These are phyloP conservation scores for Digitaria exilis DNA, from an alignment of 202 grass and related monocot species.

Conservation along the genomic window DNA sequence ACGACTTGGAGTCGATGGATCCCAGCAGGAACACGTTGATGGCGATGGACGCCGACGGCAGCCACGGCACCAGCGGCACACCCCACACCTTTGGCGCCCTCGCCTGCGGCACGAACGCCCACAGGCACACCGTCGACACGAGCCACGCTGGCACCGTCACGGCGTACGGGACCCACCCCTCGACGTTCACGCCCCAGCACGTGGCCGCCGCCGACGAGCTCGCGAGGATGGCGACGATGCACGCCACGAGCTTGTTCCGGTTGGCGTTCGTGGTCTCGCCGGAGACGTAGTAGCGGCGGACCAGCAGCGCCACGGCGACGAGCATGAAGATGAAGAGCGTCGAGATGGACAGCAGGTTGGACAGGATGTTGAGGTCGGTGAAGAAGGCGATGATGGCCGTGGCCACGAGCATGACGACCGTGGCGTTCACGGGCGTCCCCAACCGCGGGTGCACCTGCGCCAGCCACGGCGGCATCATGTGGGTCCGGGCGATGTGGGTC, in stretches of 20 bases:
- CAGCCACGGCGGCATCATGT: constrained; percentile 88
- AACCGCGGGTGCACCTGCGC: constrained; percentile 60
- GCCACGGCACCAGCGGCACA: constrained; percentile 81
- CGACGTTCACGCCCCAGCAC: constrained; percentile 47
- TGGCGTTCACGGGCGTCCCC: constrained; percentile 81
- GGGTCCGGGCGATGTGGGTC: constrained; percentile 81
- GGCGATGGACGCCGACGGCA: constrained; percentile 80
- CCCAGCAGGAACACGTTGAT: constrained; percentile 87
- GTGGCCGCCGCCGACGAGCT: constrained; percentile 61
- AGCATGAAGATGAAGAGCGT: constrained; percentile 99
- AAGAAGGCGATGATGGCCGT: constrained; percentile 86
- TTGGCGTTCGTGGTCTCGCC: constrained; percentile 52
- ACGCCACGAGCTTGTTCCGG: constrained; percentile 57
- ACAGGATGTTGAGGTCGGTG: constrained; percentile 65
- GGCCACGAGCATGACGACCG: constrained; percentile 71
- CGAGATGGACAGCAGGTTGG: constrained; percentile 87
- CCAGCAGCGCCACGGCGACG: constrained; percentile 74
- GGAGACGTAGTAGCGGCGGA: constrained; percentile 78
- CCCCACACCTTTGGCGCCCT: constrained; percentile 75
- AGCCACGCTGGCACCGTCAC: constrained; percentile 67
- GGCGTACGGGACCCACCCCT: constrained; percentile 62
- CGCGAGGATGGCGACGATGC: constrained; percentile 54
- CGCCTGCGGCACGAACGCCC: constrained; percentile 71
- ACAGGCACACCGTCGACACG: constrained; percentile 49
- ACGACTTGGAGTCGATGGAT: constrained; percentile 77